These are phyloP conservation scores for Didymella segeticola DNA, from an alignment of 2,329 filamentous ascomycete genomes.

Conservation along the genomic window DNA sequence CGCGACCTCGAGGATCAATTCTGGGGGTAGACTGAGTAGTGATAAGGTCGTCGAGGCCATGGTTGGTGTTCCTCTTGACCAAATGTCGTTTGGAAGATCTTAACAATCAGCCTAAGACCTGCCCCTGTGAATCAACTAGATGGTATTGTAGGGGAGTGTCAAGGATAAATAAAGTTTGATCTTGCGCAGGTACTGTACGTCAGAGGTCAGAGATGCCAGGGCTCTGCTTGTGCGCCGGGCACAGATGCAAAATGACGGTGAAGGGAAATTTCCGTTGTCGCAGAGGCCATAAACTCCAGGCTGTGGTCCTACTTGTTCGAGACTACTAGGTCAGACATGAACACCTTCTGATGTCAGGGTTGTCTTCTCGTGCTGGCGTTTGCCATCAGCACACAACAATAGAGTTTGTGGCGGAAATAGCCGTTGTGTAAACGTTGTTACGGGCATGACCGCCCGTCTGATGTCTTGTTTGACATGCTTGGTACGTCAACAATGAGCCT, in stretches of 20 bases:
- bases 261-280: neutral
- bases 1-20: constrained; percentile 50
- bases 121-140: neutral
- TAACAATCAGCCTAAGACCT: neutral
- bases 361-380: neutral
- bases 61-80: neutral
- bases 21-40: constrained; percentile 46
- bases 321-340: neutral
- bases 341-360: constrained; percentile 7
- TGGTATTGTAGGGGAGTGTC: neutral
- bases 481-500: neutral
- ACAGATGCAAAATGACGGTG: neutral
- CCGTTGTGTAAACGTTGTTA: neutral
- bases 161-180: constrained; percentile 1
- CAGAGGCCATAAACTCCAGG: neutral
- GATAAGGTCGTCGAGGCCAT: constrained; percentile 18
- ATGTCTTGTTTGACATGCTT: neutral
- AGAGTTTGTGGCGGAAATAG: constrained; percentile 4
- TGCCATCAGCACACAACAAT: constrained; percentile 9
- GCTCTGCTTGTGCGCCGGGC: constrained; percentile 4
- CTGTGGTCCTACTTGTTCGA: neutral
- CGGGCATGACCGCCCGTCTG: neutral
- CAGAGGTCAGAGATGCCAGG: constrained; percentile 4
- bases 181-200: constrained; percentile 5
- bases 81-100: neutral